These are phyloP conservation scores for Adansonia gregorii DNA, from an alignment of 441 rosid species.

Conservation along the genomic window DNA sequence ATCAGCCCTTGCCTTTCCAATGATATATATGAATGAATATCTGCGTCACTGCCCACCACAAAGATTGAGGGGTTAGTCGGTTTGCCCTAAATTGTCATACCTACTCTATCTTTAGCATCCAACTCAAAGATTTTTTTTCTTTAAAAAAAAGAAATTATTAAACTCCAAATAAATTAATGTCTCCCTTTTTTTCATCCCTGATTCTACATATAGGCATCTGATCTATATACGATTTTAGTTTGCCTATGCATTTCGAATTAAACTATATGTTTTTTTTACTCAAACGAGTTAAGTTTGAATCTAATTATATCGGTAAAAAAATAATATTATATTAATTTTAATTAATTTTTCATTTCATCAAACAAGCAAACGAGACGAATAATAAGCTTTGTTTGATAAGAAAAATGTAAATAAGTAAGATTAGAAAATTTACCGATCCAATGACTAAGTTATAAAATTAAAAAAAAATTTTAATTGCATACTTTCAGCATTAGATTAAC, in stretches of 20 bases:
- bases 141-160: background rate
- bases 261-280: no score
- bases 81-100: conserved; percentile 12
- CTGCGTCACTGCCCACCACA: background rate
- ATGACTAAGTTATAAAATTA: no score
- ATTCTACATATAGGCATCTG: background rate
- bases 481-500: no score
- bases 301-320: background rate
- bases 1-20: background rate
- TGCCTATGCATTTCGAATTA: no score
- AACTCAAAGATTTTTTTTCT: background rate
- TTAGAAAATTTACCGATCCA: no score
- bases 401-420: no score
- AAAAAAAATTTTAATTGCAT: no score
- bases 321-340: background rate
- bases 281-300: background rate
- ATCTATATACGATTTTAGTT: no score
- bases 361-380: background rate
- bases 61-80: conserved; percentile 11
- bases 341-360: background rate
- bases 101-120: background rate
- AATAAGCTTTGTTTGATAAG: background rate
- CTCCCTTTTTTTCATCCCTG: background rate
- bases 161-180: background rate
- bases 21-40: background rate